Evolutionary conservation across 2,329 filamentous ascomycete species (phyloP).

Genomic region (Alternaria tenuissima): DNA sequence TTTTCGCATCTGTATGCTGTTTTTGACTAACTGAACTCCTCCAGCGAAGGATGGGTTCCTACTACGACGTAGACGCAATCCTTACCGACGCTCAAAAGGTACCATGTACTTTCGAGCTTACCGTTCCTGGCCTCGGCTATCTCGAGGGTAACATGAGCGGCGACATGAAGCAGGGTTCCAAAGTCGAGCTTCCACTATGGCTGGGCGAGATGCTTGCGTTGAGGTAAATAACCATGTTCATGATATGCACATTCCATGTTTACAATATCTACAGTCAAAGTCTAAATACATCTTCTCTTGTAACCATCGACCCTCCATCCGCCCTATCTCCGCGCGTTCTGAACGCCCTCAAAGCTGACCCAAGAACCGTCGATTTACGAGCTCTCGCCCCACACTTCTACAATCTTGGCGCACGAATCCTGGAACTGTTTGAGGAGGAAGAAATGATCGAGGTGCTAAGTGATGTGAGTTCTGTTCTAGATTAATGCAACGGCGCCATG

Average conservation of each 20-base stretch:
- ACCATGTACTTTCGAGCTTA: constrained; percentile 92
- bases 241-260: constrained; percentile 9
- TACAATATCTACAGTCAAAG: constrained; percentile 33
- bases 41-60: constrained; percentile 61
- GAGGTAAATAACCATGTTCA: constrained; percentile 51
- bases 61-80: constrained; percentile 86
- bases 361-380: constrained; percentile 82
- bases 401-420: constrained; percentile 80
- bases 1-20: background rate
- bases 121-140: constrained; percentile 85
- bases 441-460: constrained; percentile 71
- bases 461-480: constrained; percentile 45
- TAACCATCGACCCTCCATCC: constrained; percentile 81
- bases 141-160: constrained; percentile 81
- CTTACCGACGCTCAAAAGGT: constrained; percentile 94
- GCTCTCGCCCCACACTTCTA: constrained; percentile 89
- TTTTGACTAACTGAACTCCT: background rate
- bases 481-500: background rate
- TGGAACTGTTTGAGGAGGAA: constrained; percentile 92
- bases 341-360: constrained; percentile 90
- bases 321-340: constrained; percentile 81
- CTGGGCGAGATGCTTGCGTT: constrained; percentile 92
- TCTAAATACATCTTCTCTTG: constrained; percentile 48
- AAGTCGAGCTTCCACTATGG: constrained; percentile 88
- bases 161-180: constrained; percentile 79